Conservation (phyloP, 2,329 filamentous ascomycete species). For the Aschersonia sp. region DNA sequence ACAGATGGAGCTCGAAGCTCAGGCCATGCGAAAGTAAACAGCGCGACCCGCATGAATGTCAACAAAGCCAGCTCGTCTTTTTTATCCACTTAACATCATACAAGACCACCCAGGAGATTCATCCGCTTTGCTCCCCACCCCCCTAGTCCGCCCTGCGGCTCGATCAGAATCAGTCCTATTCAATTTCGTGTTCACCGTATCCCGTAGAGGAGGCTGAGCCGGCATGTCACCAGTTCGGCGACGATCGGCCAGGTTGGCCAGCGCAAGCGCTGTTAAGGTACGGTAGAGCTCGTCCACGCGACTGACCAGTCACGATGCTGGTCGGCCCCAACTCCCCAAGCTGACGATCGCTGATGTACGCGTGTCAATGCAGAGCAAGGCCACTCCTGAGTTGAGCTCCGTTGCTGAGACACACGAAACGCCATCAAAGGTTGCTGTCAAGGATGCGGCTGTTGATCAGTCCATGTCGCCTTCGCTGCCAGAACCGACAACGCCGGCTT, state of each 20-base stretch:
- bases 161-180: neutral
- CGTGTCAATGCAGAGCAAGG: slow-evolving; percentile 12
- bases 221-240: slow-evolving; percentile 27
- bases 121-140: slow-evolving; percentile 2
- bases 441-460: slow-evolving; percentile 11
- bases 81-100: slow-evolving; percentile 6
- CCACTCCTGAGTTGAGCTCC: slow-evolving; percentile 21
- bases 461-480: slow-evolving; percentile 20
- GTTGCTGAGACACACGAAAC: slow-evolving; percentile 29
- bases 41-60: slow-evolving; percentile 9
- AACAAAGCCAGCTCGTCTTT: slow-evolving; percentile 5
- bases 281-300: slow-evolving; percentile 6
- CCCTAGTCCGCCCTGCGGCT: slow-evolving; percentile 1
- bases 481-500: slow-evolving; percentile 43
- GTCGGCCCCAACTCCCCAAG: neutral
- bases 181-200: neutral
- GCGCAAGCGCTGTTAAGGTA: slow-evolving; percentile 19
- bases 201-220: neutral
- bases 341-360: neutral
- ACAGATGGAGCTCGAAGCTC: neutral
- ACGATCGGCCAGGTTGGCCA: slow-evolving; percentile 28
- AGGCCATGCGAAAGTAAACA: slow-evolving; percentile 11
- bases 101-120: slow-evolving; percentile 3
- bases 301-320: neutral
- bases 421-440: slow-evolving; percentile 12